Evolutionary conservation across 2,329 filamentous ascomycete species (phyloP).

Genomic region (Alternaria alternata): DNA sequence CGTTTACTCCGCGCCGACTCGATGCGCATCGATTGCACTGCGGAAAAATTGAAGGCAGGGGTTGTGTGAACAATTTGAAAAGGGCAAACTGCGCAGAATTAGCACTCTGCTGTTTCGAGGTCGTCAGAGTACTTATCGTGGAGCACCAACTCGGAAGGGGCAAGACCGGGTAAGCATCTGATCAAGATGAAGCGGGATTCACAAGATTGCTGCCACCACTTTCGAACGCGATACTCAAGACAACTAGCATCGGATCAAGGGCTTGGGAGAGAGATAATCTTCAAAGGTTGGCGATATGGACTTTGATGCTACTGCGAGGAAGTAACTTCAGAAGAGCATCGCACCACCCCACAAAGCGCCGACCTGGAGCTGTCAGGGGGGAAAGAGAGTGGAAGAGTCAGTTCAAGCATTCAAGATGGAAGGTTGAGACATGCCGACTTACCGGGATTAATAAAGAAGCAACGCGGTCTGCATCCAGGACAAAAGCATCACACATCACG

Average conservation of each 20-base stretch:
- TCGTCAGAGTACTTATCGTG: background rate
- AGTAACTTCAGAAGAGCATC: background rate
- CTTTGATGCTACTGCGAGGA: background rate
- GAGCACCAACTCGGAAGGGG: background rate
- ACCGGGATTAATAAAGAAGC: background rate
- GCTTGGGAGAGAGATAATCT: background rate
- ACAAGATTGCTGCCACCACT: background rate
- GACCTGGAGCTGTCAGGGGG: background rate
- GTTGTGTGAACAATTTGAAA: background rate
- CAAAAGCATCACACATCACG: background rate
- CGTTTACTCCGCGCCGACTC: background rate
- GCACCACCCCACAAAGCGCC: background rate
- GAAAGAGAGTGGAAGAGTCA: background rate
- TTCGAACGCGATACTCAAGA: background rate
- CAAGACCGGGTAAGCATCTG: background rate
- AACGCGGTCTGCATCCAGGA: background rate
- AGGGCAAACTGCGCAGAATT: background rate
- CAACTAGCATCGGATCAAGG: background rate
- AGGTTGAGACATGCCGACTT: background rate
- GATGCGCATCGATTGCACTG: background rate
- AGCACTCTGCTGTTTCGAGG: background rate
- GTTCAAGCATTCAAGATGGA: background rate
- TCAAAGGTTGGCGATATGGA: background rate
- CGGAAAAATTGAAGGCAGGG: background rate
- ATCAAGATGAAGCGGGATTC: background rate